These are phyloP conservation scores for Sporothrix brunneoviolacea DNA, from an alignment of 2,329 filamentous ascomycete species.

Conservation along the genomic window DNA sequence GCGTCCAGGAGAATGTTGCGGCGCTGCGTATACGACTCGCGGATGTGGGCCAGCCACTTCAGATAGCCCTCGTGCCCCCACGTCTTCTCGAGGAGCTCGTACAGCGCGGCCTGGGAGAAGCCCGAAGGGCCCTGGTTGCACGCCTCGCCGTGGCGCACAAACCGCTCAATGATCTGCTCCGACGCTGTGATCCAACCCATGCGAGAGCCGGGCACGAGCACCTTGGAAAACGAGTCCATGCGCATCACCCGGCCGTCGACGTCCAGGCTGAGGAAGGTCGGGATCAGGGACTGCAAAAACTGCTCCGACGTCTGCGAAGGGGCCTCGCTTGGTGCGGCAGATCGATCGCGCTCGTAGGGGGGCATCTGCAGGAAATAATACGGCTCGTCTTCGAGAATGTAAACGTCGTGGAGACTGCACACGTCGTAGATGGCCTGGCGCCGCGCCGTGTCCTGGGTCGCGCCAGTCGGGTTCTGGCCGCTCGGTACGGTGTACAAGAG, in stretches of 20 bases:
- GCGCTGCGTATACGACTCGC: constrained; percentile 72
- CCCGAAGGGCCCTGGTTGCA: constrained; percentile 81
- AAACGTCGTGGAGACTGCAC: constrained; percentile 76
- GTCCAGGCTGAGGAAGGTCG: constrained; percentile 73
- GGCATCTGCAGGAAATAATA: constrained; percentile 93
- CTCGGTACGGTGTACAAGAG: constrained; percentile 59
- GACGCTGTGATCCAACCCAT: constrained; percentile 86
- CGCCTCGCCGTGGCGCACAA: constrained; percentile 73
- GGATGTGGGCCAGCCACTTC: constrained; percentile 78
- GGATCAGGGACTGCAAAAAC: constrained; percentile 67
- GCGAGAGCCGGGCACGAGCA: constrained; percentile 74
- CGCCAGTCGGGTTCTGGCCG: constrained; percentile 86
- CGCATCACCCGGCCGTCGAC: constrained; percentile 82
- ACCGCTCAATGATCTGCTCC: constrained; percentile 76
- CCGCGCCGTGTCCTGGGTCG: constrained; percentile 65
- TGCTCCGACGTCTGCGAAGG: constrained; percentile 38
- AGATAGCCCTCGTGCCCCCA: constrained; percentile 93
- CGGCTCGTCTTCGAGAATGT: constrained; percentile 86
- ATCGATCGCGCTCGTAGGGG: constrained; percentile 55
- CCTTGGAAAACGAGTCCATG: constrained; percentile 90
- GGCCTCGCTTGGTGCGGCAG: constrained; percentile 23
- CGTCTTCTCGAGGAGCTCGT: constrained; percentile 73
- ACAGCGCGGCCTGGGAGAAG: constrained; percentile 74
- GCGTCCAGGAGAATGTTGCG: constrained; percentile 71
- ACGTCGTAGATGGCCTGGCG: constrained; percentile 68